Evolutionary conservation across 2,329 filamentous ascomycete species (phyloP).

Genomic region (Neopestalotiopsis sp.): DNA sequence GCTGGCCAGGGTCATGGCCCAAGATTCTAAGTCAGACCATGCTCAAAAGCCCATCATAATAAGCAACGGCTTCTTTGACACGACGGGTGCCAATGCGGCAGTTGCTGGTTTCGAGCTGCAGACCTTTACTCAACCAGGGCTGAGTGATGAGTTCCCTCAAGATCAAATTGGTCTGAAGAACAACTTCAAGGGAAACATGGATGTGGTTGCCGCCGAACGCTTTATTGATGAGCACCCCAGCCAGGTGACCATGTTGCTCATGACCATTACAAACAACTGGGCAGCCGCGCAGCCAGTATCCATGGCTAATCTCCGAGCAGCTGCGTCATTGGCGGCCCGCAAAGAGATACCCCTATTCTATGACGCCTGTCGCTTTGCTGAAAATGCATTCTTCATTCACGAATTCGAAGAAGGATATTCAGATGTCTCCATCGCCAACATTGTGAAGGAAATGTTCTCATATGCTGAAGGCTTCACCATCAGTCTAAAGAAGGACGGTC

Average conservation of each 20-base stretch:
- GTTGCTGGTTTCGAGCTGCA: slow-evolving; percentile 24
- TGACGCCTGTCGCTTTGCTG: slow-evolving; percentile 31
- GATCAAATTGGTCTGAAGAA: slow-evolving; percentile 23
- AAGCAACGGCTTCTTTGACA: slow-evolving; percentile 31
- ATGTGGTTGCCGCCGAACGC: slow-evolving; percentile 20
- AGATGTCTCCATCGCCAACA: background rate
- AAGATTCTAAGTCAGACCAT: background rate
- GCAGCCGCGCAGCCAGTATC: slow-evolving; percentile 30
- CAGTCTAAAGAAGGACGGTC: slow-evolving; percentile 31
- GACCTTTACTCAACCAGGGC: slow-evolving; percentile 24
- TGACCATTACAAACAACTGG: slow-evolving; percentile 32
- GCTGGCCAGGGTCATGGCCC: slow-evolving; percentile 17
- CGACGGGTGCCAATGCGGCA: slow-evolving; percentile 26
- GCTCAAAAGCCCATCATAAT: slow-evolving; percentile 18
- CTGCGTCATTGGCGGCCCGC: slow-evolving; percentile 19
- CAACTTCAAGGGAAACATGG: slow-evolving; percentile 25
- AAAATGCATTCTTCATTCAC: slow-evolving; percentile 31
- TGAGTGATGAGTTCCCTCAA: slow-evolving; percentile 20
- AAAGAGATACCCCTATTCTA: slow-evolving; percentile 28
- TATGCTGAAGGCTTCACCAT: slow-evolving; percentile 30
- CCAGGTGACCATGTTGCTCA: slow-evolving; percentile 24
- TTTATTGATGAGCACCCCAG: slow-evolving; percentile 18
- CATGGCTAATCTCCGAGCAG: slow-evolving; percentile 29
- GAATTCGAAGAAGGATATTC: slow-evolving; percentile 26
- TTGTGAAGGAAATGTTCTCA: slow-evolving; percentile 25